Evolutionary conservation across 2,329 filamentous ascomycete species (phyloP), one percentile per base, ranked within the genome.

Genomic region (Plenodomus lindquistii): DNA sequence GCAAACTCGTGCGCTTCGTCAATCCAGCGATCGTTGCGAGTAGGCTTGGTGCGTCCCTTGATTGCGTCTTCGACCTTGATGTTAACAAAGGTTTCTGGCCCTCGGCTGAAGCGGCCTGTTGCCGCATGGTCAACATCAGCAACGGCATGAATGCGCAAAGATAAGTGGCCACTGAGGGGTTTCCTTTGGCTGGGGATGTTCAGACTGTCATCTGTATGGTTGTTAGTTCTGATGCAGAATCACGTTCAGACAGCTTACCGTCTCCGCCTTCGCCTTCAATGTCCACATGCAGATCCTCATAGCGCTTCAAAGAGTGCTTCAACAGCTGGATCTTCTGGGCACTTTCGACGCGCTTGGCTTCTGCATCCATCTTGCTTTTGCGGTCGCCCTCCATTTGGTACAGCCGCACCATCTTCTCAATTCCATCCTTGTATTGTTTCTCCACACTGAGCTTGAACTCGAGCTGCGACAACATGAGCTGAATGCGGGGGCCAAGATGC

Each of bases 371-470:
- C 71, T 88, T 90, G 77, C 93, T 97, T 79, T 96, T 97, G 62
- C 92, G 86, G 70, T 99, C 94, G 22, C 94, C 93, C 73, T 97
- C 94, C 82, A 97, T 94, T 70, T 94, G 87, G 70, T 99, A 99
- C 29, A 99, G 80, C 71, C 94, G 91, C 39, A 97, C 90, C 94
- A 99, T 97, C 79, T 99, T 99, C 75, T 99, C 94, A 62, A 99
- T 94, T 54, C 94, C 94, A 68, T 96, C 95, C 59, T 97, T 91
- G 75, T 99, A 99, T 75, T 99, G 94, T 71, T 97, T 96, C 73
- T 99, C 94, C 21, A 99, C 94, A 60, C 94, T 96, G 53, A 99
- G 83, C 78, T 99, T 99, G 79, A 99, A 99, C 74, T 97, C 91
- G 56, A 99, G 87, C 74, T 99, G 94, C 40, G 94, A 96, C 67